A percentile compares a stretch with the other conserved stretches of the same genome.
phyloP scores from a whole-genome alignment of 2,329 filamentous ascomycete species.

The Metarhizium rileyi region DNA sequence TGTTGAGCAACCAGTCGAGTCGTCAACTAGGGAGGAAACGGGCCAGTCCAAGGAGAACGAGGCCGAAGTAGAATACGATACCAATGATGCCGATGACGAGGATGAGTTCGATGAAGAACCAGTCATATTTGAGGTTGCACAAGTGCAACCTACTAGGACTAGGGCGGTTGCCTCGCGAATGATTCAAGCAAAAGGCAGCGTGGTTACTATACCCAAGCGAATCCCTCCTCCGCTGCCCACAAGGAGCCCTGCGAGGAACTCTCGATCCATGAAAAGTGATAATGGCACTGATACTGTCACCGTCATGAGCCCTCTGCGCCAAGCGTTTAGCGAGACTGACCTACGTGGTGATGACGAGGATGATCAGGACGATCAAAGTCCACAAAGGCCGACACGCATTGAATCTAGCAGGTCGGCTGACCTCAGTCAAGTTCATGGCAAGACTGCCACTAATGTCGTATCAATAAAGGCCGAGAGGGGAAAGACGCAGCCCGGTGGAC shows the following conservation, averaged over 20 bases:
- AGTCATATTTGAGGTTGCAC: conserved; percentile 58
- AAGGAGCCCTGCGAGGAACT: conserved; percentile 60
- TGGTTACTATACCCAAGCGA: conserved; percentile 80
- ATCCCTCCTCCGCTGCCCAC: conserved; percentile 67
- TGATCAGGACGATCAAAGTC: conserved; percentile 4
- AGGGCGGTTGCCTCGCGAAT: conserved; percentile 54
- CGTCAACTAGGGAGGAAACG: conserved; percentile 12
- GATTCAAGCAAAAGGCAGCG: conserved; percentile 62
- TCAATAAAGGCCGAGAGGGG: neutral
- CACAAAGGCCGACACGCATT: neutral
- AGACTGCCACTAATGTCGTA: neutral
- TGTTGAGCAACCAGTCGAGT: conserved; percentile 16
- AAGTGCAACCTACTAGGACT: conserved; percentile 42
- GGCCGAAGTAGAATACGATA: conserved; percentile 14
- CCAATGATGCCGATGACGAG: conserved; percentile 28
- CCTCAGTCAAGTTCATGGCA: neutral
- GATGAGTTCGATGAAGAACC: conserved; percentile 46
- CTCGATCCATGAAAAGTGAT: conserved; percentile 38
- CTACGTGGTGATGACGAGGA: conserved; percentile 14
- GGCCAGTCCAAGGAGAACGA: conserved; percentile 11
- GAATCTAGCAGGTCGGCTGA: conserved; percentile 2
- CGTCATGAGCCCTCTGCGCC: conserved; percentile 40
- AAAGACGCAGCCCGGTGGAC: neutral
- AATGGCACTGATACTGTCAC: conserved; percentile 51
- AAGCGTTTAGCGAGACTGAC: conserved; percentile 33